Evolutionary conservation across 176 grass and related monocot genomes (phyloP), one percentile per base, ranked within the genome.

Genomic region (Oryza rufipogon): DNA sequence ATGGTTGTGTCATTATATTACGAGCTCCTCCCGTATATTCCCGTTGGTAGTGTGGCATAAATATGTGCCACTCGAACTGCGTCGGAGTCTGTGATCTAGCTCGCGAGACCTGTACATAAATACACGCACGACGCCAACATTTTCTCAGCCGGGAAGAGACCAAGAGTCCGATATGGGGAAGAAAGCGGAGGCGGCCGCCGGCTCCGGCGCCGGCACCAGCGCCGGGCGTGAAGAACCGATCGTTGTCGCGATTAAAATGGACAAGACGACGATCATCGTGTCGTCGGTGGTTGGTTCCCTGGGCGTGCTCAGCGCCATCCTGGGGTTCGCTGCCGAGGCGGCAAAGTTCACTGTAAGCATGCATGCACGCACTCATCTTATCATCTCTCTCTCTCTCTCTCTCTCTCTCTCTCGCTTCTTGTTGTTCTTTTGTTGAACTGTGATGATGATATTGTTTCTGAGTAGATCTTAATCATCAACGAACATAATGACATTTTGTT

Each of bases 231-330:
- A 61, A 61, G 56, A 22, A 22, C 17, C 56, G 6, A 4, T 9
- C 56, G 33, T 10, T 60, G 36, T 46, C 73, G 65, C 3, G 5
- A 64, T 48, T 19, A 58, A 11, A 28, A 76, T 81, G 82, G 77
- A 89, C 7, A 64, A 65, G 82, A 75, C 15, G 4, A 12, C n/a
- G 11, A 76, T 71, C 49, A 71, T 76, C 63, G 77, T 85, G 64
- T 80, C 22, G 26, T 42, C 82, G 0, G 82, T 81, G 11, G 71
- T 76, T 7, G 82, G 87, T 2, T 80, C 70, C 5, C 77, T 85
- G 4, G 87, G 87, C 4, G 0, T 89, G 71, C 9, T 89, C 2
- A 89, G 87, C 5, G 82, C 71, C 76, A 61, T 89, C 82, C 33
- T 81, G 20, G 82, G 63, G 2, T 89, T 89, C 82, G 15, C 81